Base-by-base conservation (phyloP, 106 monocot genomes). In the Acanthochlamys bracteata region DNA sequence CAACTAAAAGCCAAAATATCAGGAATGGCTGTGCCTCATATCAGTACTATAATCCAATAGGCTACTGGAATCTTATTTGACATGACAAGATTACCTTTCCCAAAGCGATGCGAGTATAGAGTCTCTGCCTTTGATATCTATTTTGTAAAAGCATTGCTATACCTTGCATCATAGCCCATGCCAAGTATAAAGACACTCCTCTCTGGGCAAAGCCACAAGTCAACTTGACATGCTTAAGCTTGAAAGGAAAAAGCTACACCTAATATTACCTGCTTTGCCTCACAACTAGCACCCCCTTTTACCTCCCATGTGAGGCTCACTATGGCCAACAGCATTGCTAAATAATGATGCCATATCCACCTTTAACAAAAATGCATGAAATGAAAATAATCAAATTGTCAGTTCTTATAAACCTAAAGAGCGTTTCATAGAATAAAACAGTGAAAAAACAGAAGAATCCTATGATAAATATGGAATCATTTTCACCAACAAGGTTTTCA, bases 341-440 rank as follows among this genome's bases (percentile, higher is more conserved):
- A 83, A 69, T 93, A 93, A 65, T 93, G 93, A 86, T 93, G 93
- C 62, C 69, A 86, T 74, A 93, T 77, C 93, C 93, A 93, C 93
- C 93, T 93, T 51, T 41, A 76, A 27, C 24, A 66, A 17, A 61
- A 41, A 62, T 53, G 41, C 10, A 55, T 20, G 20, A 55, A 55
- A 55, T 20, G 0, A 3, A 66, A 55, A 53, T 11, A 11, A 22
- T 13, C 67, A 55, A 20, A 67, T 10, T 6, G 33, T 33, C 33
- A 33, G 33, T 33, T 33, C 33, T 33, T 33, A 33, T 33, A 33
- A 33, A 33, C 6, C 33, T 33, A 33, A 6, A 1, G 6, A 33
- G 33, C 1, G 6, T 33, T 1, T 33, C 33, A 33, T 33, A 6
- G 33, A 33, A 3, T 33, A 33, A 33, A 33, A 33, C 33, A 33